phyloP scores from a whole-genome alignment of 176 grass and related monocot genomes.

The bread wheat (Triticum aestivum) region DNA sequence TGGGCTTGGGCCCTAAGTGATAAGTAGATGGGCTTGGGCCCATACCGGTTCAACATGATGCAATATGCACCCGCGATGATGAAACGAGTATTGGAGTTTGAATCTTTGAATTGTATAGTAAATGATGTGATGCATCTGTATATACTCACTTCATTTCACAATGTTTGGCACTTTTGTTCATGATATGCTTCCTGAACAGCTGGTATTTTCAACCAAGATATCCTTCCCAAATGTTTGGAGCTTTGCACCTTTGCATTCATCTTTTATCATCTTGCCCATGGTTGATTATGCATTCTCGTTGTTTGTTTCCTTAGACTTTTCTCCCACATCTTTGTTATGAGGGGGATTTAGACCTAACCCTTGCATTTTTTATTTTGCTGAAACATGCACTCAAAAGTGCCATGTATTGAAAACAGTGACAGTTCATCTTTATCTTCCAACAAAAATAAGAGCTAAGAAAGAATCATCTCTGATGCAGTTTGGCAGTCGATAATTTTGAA shows the following conservation, averaged over 20 bases:
- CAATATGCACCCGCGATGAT: background rate
- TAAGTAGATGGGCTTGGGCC: too few species aligned
- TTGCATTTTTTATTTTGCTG: background rate
- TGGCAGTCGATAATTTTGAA: background rate
- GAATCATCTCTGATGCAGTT: background rate
- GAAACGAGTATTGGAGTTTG: background rate
- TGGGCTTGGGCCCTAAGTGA: too few species aligned
- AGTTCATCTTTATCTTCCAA: background rate
- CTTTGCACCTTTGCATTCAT: background rate
- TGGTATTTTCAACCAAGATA: slow-evolving; percentile 9
- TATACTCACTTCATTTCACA: background rate
- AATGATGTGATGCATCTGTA: background rate
- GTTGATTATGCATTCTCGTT: background rate
- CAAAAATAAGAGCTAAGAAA: background rate
- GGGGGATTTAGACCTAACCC: background rate
- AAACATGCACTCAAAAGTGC: background rate
- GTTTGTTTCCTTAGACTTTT: background rate
- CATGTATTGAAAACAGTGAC: background rate
- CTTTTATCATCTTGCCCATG: background rate
- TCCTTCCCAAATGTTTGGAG: background rate
- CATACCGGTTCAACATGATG: too few species aligned
- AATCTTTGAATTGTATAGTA: background rate
- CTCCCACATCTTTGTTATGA: background rate
- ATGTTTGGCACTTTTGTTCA: background rate
- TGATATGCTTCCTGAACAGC: background rate